phyloP scores from a whole-genome alignment of 805 yeast genomes.

The Saturnispora silvae region DNA sequence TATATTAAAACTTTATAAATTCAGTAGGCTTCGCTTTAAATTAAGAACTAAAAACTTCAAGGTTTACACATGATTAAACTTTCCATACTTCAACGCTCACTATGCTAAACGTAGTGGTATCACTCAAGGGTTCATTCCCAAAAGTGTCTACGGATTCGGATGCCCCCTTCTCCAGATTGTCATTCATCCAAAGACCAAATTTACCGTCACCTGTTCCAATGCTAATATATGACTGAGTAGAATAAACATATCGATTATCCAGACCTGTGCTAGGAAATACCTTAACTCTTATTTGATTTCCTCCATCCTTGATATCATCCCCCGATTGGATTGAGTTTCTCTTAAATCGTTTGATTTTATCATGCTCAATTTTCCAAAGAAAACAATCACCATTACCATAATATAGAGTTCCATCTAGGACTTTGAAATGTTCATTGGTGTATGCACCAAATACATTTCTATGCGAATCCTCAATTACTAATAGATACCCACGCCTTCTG shows the following conservation, averaged over 20 bases:
- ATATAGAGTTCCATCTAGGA: conserved; percentile 62
- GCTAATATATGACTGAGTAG: conserved; percentile 66
- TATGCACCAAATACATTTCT: conserved; percentile 70
- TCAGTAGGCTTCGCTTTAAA: too few species aligned
- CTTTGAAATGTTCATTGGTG: conserved; percentile 59
- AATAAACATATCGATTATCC: conserved; percentile 77
- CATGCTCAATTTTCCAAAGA: conserved; percentile 64
- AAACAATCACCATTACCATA: conserved; percentile 96
- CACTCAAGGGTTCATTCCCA: conserved; percentile 68
- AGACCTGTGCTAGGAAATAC: conserved; percentile 84
- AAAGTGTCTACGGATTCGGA: conserved; percentile 72
- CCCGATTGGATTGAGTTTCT: conserved; percentile 6
- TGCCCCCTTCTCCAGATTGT: conserved; percentile 63
- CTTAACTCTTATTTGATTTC: conserved; percentile 32
- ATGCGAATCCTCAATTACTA: conserved; percentile 57
- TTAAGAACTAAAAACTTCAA: too few species aligned
- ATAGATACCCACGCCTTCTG: conserved; percentile 51
- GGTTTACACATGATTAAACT: conserved; percentile 25
- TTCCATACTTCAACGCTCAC: conserved; percentile 82
- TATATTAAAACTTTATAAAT: neutral
- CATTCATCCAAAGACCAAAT: conserved; percentile 85
- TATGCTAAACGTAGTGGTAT: conserved; percentile 53
- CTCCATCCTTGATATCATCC: neutral
- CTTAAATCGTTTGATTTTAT: conserved; percentile 24
- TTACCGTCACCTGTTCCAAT: conserved; percentile 91